Conservation (phyloP, 176 grass and related monocot genomes). For the Coix lacrymajobi region DNA sequence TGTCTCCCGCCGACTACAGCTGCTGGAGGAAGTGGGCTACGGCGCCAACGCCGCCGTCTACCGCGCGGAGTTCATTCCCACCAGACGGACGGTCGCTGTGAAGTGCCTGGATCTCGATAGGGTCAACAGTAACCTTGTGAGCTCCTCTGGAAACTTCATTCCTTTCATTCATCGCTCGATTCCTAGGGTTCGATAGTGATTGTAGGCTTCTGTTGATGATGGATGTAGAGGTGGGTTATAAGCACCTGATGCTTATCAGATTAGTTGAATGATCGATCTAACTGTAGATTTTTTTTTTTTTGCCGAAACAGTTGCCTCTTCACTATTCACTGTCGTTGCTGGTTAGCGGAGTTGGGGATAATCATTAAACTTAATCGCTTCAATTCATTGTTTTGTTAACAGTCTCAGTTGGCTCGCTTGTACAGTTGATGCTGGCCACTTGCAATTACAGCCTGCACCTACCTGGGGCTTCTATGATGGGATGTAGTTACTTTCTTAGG, state of each 20-base stretch:
- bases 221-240: background rate
- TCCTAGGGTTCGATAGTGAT: slow-evolving; percentile 15
- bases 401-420: background rate
- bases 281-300: background rate
- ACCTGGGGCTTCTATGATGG: background rate
- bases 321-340: background rate
- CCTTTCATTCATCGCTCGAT: background rate
- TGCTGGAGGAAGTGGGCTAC: slow-evolving; percentile 84
- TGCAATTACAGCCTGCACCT: background rate
- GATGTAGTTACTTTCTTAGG: background rate
- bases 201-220: background rate
- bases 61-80: slow-evolving; percentile 67
- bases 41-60: slow-evolving; percentile 92
- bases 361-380: background rate
- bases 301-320: background rate
- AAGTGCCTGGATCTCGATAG: slow-evolving; percentile 97
- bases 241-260: background rate
- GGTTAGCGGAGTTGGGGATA: background rate
- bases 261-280: background rate
- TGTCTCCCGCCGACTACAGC: slow-evolving; percentile 48
- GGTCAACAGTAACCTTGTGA: slow-evolving; percentile 90
- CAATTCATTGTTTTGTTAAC: too few relatives aligned
- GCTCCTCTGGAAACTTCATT: background rate
- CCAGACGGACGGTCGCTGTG: slow-evolving; percentile 63
- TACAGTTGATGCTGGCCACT: background rate